Evolutionary conservation across 176 grass and related monocot genomes (phyloP).

Genomic region (Juncus inflexus): DNA sequence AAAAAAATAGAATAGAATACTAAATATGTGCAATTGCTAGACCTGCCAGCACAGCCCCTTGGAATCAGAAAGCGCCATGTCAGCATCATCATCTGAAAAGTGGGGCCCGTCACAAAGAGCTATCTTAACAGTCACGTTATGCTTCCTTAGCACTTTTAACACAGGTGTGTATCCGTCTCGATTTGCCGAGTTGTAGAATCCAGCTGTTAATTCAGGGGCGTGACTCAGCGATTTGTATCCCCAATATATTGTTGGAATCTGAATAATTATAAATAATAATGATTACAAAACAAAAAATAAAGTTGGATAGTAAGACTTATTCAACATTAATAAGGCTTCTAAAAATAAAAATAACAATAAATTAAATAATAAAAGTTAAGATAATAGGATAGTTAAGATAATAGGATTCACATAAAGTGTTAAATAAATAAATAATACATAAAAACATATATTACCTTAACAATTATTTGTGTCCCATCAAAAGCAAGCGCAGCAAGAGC

Average conservation of each 20-base stretch:
- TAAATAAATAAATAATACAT: no score
- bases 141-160: constrained; percentile 73
- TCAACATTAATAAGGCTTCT: no score
- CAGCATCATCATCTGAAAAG: constrained; percentile 44
- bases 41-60: constrained; percentile 91
- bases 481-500: constrained; percentile 84
- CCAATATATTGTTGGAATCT: constrained; percentile 84
- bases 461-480: constrained; percentile 69
- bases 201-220: constrained; percentile 85
- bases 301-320: not conserved
- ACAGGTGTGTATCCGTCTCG: constrained; percentile 76
- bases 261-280: constrained; percentile 21
- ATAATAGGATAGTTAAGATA: no score
- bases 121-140: constrained; percentile 61
- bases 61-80: constrained; percentile 17
- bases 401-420: no score
- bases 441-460: constrained; percentile 48
- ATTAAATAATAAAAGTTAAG: no score
- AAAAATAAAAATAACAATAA: not conserved
- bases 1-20: not conserved
- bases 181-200: constrained; percentile 86
- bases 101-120: constrained; percentile 40
- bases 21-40: not conserved
- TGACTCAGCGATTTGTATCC: constrained; percentile 81
- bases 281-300: not conserved